Base-by-base conservation (phyloP, 2,329 filamentous ascomycete genomes). In the Fusarium redolens region DNA sequence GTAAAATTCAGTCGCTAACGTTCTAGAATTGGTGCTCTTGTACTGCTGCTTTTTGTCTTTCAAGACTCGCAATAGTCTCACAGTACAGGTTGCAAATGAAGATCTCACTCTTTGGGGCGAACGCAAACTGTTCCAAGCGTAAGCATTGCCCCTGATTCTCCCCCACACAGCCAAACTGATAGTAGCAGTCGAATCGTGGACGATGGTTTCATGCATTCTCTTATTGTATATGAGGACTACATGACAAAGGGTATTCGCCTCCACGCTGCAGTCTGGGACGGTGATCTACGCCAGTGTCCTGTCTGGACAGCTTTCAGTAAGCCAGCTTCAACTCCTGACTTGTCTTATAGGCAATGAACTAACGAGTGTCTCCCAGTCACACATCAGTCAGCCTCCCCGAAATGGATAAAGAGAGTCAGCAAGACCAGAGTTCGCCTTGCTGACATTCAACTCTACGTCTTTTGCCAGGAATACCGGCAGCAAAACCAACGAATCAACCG, bases 291-390 rank as follows among this genome's bases (percentile, higher is more conserved):
- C 35, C 82, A 82, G 56, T 90, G 88, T 73, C 90, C 89, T 3
- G 84, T 92, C 13, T 92, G 90, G 90, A 91, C 89, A 5, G 89
- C 89, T 5, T 92, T 92, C 74, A 81, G 89, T 90, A 81, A 31
- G 85, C 71, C n/a, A 17, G 22, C 17, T 15, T 37, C 31, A 25
- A 22, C 4, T 33, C 18, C 28, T 4, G 30, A 28, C 22, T 54
- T 41, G 10, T 41, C 22, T n/a, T 14, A 28, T 54, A 7, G 35
- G 31, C 2, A 41, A 28, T 59, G 38, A 44, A 59, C 44, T 61
- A 65, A 73, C 43, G 40, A 41, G 31, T 35, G 14, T 37, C 40
- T 18, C 7, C 56, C 56, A 90, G 88, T 91, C 30, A 89, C 88
- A 3, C 82, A 87, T 55, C 85, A 89, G 67, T 84, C 83, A 15